Evolutionary conservation across 371 early-diverging fungal species (phyloP), one percentile per base, ranked within the genome.

Genomic region (Blakeslea trispora): DNA sequence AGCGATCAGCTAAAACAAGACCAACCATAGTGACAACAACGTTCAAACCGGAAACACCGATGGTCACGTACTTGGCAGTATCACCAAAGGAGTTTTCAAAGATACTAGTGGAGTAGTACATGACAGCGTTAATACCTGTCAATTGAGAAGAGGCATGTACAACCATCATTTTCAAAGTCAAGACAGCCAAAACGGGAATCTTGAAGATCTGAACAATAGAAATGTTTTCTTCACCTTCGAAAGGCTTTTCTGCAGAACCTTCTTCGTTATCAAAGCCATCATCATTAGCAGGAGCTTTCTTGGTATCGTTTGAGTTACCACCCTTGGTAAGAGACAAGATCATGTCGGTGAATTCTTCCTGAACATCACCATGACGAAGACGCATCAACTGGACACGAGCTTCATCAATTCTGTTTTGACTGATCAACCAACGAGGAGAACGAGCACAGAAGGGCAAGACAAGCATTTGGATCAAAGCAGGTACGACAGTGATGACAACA

Each of bases 401-500:
- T 64, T 87, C 85, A 24, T 82, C 79, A n/a, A 79, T 67, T 46
- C 81, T 74, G 53, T 76, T 78, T 60, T 81, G 72, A 45, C 80
- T 76, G 32, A 88, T 72, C 47, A 89, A 64, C 77, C 88, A 90
- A 57, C 82, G 77, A 39, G 91, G 95, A 37, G 90, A 85, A 53
- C 93, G 91, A 46, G 86, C 83, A 63, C 88, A 81, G 55, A 87
- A 83, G 1, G 86, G 84, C 41, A 93, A 69, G 43, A 88, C 57
- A 24, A 82, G 61, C 66, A 84, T 75, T 64, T 94, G 92, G 22
- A 87, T 50, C 21, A 87, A 55, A 4, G 87, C 75, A 35, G 92
- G 88, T 23, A 85, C 75, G 21, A 80, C 75, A 28, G 84, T 86
- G 53, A 85, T 65, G 11, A 82, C 74, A 18, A 85, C 68, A 45